Percentiles rank a stretch among this genome's conserved stretches.
These are phyloP conservation scores for Halophytophthora polymorphica DNA, from an alignment of 352 stramenopile species.

Conservation along the genomic window DNA sequence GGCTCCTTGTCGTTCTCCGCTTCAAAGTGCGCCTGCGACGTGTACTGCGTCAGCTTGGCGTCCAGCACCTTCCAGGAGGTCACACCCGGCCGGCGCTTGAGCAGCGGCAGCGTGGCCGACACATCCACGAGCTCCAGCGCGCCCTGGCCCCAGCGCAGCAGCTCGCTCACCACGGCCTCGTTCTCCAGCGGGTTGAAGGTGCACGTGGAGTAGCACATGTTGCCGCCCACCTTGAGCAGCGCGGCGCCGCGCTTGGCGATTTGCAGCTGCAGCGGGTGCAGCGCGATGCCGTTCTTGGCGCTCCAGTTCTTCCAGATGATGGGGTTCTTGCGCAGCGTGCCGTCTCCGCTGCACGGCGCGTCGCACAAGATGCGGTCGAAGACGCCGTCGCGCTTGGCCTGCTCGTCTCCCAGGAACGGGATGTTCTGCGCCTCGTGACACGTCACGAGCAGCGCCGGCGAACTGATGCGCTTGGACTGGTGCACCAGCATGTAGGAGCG, in stretches of 20 bases:
- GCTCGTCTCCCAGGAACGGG: conserved; percentile 82
- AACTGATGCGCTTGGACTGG: conserved; percentile 96
- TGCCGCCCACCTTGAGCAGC: conserved; percentile 90
- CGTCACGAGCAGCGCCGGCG: conserved; percentile 93
- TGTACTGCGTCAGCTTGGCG: conserved; percentile 79
- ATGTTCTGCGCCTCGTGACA: conserved; percentile 96
- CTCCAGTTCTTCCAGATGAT: conserved; percentile 95
- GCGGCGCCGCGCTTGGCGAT: conserved; percentile 93
- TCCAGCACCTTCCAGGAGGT: conserved; percentile 93
- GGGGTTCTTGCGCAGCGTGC: conserved; percentile 98
- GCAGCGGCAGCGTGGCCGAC: conserved; percentile 61
- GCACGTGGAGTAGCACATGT: conserved; percentile 97
- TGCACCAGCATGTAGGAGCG: conserved; percentile 98
- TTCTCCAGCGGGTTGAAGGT: conserved; percentile 99
- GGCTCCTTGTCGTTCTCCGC: conserved; percentile 50
- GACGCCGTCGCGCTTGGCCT: conserved; percentile 59
- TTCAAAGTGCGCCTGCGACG: conserved; percentile 65
- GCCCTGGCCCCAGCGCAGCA: conserved; percentile 91
- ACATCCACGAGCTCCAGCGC: conserved; percentile 92
- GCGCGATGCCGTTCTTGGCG: conserved; percentile 82
- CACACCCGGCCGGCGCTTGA: conserved; percentile 88
- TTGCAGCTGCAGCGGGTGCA: conserved; percentile 95
- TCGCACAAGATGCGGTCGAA: conserved; percentile 99
- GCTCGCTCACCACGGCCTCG: conserved; percentile 97
- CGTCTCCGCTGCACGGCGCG: conserved; percentile 98